Percentiles rank a stretch among this genome's conserved stretches.
Evolutionary conservation across 106 monocot species (phyloP).

Genomic region (Apostasia shenzhenica): DNA sequence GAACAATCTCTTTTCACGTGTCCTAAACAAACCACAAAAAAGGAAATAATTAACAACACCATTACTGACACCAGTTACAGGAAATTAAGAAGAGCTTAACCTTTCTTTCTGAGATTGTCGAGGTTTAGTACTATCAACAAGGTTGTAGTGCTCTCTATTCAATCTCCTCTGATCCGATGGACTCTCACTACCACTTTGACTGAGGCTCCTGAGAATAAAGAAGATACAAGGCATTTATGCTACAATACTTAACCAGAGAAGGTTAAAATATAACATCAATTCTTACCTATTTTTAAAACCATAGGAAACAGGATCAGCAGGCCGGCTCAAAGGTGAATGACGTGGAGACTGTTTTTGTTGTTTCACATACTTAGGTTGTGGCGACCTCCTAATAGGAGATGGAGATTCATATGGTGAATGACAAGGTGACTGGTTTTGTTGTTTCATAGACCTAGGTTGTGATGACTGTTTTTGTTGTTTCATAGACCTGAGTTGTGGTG

Average conservation of each 20-base stretch:
- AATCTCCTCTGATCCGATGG: constrained; percentile 32
- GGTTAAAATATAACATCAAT: not conserved
- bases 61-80: not conserved
- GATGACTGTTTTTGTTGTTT: constrained; percentile 25
- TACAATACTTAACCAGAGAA: not conserved
- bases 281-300: constrained; percentile 34
- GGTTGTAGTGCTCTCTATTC: constrained; percentile 30
- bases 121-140: constrained; percentile 13
- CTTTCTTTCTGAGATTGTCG: constrained; percentile 19
- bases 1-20: not conserved
- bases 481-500: constrained; percentile 28
- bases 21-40: not conserved
- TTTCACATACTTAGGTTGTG: constrained; percentile 23
- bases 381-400: constrained; percentile 37
- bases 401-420: constrained; percentile 5
- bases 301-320: constrained; percentile 19
- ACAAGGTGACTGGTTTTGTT: not conserved
- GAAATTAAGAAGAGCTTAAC: not conserved
- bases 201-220: constrained; percentile 32
- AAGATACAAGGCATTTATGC: not conserved
- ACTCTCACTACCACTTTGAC: constrained; percentile 26
- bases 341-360: constrained; percentile 15
- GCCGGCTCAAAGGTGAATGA: constrained; percentile 23
- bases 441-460: constrained; percentile 20
- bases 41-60: no score